Evolutionary conservation across 352 stramenopile genomes (phyloP).

Genomic region (Globisporangium alternatum): DNA sequence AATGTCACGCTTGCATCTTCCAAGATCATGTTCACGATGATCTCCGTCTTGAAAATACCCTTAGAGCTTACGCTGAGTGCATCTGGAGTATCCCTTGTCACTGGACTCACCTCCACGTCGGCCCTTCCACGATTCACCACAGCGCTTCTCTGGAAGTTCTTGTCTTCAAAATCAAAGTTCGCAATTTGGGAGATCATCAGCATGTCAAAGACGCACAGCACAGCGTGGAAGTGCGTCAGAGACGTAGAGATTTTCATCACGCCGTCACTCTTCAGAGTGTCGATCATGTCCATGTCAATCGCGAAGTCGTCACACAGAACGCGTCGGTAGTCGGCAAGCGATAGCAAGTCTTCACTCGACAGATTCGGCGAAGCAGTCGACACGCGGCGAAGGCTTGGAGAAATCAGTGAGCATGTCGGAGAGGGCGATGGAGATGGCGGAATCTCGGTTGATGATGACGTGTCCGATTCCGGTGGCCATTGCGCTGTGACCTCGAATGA

Average conservation of each 20-base stretch:
- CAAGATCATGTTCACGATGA: constrained; percentile 49
- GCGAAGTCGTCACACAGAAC: constrained; percentile 75
- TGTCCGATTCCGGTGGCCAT: constrained; percentile 44
- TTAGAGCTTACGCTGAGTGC: background rate
- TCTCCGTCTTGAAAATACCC: constrained; percentile 8
- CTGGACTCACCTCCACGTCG: background rate
- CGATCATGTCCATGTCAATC: constrained; percentile 61
- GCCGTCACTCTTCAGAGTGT: constrained; percentile 39
- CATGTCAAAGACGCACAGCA: constrained; percentile 61
- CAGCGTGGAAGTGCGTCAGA: constrained; percentile 66
- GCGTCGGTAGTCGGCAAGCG: constrained; percentile 37
- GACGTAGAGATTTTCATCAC: constrained; percentile 50
- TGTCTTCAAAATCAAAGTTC: constrained; percentile 15
- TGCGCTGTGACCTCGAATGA: constrained; percentile 51
- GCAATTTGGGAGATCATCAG: constrained; percentile 30
- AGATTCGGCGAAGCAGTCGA: background rate
- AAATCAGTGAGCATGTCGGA: constrained; percentile 19
- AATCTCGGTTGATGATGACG: constrained; percentile 9
- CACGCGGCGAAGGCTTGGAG: background rate
- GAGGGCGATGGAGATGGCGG: constrained; percentile 21
- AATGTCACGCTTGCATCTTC: constrained; percentile 72
- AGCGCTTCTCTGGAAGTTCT: background rate
- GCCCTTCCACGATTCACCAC: background rate
- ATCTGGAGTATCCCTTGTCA: background rate
- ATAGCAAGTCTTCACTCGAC: background rate